Base-by-base conservation (phyloP, 345 rosid genomes). In the Lumnitzera littorea region DNA sequence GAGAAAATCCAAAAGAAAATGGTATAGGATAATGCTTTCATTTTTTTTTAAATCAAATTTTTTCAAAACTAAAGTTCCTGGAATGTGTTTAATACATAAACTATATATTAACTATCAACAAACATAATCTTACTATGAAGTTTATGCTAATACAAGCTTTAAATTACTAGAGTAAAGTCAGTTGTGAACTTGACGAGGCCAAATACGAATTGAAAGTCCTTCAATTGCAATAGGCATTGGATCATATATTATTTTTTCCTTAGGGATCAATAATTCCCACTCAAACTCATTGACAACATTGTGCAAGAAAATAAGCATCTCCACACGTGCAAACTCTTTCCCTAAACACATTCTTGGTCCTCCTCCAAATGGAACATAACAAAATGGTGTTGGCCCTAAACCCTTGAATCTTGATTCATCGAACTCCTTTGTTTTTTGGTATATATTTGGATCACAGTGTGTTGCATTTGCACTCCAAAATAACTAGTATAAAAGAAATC, bases 301-400 rank as follows among this genome's bases (percentile, higher is more conserved):
- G 60, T 73, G 73, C 24, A 73, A 52, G 50, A 73, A 65, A 25
- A 65, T 47, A 13, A 73, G 70, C 8, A 73, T 68, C 56, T 57
- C 54, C 5, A 62, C 13, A 11, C 60, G 56, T 5, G 65, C 68
- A 4, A 46, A 65, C 12, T 65, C 73, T 43, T 57, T 43, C 8
- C 77, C 77, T 5, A 62, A 20, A 55, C 77, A 73, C 50, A 69
- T 69, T 62, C 72, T 63, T 13, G 68, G 68, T 17, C 72, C 68
- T 0, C 72, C 72, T 29, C 76, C 76, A 6, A 72, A 68, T 0
- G 76, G 76, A n/a, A 68, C 61, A 16, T 59, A 68, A 0, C 63
- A 60, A 9, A 36, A 36, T 0, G 67, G 70, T 9, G 67, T 36
- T 0, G 70, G 63, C n/a, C 67, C 62, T 0, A 50, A 12, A 51